These are phyloP conservation scores for Diplodia corticola DNA, from an alignment of 2,329 filamentous ascomycete genomes.

Conservation along the genomic window DNA sequence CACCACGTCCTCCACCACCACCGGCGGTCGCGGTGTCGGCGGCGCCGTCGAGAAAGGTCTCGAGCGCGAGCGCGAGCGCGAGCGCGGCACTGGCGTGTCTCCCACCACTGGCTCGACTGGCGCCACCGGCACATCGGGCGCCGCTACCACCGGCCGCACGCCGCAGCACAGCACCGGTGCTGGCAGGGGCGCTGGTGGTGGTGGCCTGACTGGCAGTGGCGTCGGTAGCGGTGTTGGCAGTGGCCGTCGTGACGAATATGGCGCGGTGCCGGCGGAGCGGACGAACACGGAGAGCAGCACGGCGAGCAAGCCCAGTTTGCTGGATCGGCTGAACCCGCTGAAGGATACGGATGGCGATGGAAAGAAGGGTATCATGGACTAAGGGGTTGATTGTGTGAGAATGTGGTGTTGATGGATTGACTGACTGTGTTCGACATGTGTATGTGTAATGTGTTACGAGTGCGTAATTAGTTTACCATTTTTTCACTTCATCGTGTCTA, in stretches of 20 bases:
- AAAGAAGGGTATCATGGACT: slow-evolving; percentile 48
- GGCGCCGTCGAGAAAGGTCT: background rate
- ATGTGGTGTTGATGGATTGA: too few species aligned
- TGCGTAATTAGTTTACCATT: too few species aligned
- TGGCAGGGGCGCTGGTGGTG: background rate
- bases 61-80: background rate
- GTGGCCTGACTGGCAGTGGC: background rate
- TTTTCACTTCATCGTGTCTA: too few species aligned
- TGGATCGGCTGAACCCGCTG: slow-evolving; percentile 58
- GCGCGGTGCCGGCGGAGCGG: background rate
- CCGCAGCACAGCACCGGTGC: slow-evolving; percentile 21
- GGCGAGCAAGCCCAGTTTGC: slow-evolving; percentile 48
- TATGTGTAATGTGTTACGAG: too few species aligned
- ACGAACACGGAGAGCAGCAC: slow-evolving; percentile 8
- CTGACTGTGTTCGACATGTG: too few species aligned
- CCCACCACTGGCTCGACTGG: background rate
- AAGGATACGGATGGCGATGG: slow-evolving; percentile 57
- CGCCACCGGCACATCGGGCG: background rate
- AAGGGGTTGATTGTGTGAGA: too few species aligned
- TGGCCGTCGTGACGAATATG: background rate
- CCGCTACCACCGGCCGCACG: slow-evolving; percentile 3
- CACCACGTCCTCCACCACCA: background rate
- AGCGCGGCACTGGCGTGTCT: background rate
- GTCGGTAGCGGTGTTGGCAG: background rate
- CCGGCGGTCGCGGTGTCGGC: too few species aligned